phyloP scores from a whole-genome alignment of 2,329 filamentous ascomycete genomes.

The Leptosphaerulina australis region DNA sequence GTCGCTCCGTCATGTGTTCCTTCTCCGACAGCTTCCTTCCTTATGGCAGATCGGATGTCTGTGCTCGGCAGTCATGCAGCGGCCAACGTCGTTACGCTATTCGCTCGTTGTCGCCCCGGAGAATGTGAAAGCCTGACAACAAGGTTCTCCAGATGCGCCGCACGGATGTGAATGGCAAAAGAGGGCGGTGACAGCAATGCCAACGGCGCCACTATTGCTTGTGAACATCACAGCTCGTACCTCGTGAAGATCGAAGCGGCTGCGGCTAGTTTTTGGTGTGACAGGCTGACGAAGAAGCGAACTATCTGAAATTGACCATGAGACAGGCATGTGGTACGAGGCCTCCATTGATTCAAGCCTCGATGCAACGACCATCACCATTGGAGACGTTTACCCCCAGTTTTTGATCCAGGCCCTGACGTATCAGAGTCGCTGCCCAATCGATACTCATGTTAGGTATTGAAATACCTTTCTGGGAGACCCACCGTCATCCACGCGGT shows the following conservation, averaged over 20 bases:
- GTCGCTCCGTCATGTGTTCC: slow-evolving; percentile 19
- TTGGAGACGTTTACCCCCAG: slow-evolving; percentile 4
- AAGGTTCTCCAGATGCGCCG: slow-evolving; percentile 43
- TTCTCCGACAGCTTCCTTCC: not conserved
- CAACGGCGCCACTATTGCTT: slow-evolving; percentile 38
- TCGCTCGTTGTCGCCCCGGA: slow-evolving; percentile 8
- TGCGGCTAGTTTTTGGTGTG: slow-evolving; percentile 17
- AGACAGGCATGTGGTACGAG: slow-evolving; percentile 19
- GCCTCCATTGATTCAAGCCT: not conserved
- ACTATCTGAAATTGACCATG: slow-evolving; percentile 16
- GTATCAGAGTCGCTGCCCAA: slow-evolving; percentile 29
- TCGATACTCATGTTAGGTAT: slow-evolving; percentile 20
- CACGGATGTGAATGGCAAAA: slow-evolving; percentile 39
- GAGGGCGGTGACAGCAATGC: slow-evolving; percentile 29
- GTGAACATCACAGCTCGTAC: slow-evolving; percentile 29
- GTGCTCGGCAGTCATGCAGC: not conserved
- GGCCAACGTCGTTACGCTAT: not conserved
- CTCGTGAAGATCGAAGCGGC: slow-evolving; percentile 16
- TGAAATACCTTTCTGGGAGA: slow-evolving; percentile 20
- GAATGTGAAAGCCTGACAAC: slow-evolving; percentile 21
- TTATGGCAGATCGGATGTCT: not conserved
- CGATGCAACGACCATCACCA: not conserved
- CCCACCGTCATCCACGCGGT: slow-evolving; percentile 23
- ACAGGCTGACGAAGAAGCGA: slow-evolving; percentile 14
- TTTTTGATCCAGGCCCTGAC: slow-evolving; percentile 27